Base-by-base conservation (phyloP, 1,284 basidiomycete species). In the Ustilago cynodontis region DNA sequence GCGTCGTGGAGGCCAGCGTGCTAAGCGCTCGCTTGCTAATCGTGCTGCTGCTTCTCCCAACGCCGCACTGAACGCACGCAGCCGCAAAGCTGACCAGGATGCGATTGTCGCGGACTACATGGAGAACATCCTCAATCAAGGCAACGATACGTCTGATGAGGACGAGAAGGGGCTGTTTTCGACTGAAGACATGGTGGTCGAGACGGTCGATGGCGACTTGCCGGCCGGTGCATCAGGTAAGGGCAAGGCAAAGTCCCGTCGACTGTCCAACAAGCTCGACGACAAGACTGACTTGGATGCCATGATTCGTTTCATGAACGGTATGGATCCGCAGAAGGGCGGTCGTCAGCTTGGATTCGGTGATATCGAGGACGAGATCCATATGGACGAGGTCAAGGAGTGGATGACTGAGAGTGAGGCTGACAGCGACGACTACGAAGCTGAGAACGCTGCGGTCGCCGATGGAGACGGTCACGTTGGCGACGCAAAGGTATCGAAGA, bases 101-200 rank as follows among this genome's bases (percentile, higher is more conserved):
- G 82, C 79, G 8, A 77, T 84, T 20, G 51, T 85, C n/a, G 78
- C 73, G 18, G 83, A 85, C 39, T 85, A 83, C 65, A 80, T 84
- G 65, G 73, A 79, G 57, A 85, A 85, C 65, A 79, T 78, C 28
- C 66, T 82, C 64, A 58, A 64, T 33, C 71, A 71, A 22, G 61
- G 66, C n/a, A 26, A 51, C 20, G 58, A 59, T 13, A n/a, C 33
- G 1, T 62, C 63, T 2, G 68, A 68, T 10, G 60, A 65, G 7
- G 68, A 71, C 1, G 57, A 64, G 2, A 64, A 47, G 16, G 55
- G 16, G 11, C 56, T 67, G 1, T 65, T 66, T 29, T 28, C 64
- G 13, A 43, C 31, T 11, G 63, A 65, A 33, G 61, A 65, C 35
- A 58, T 62, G 62, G 45, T 62, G 10, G 66, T 73, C 13, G 70